Percentiles rank a stretch among this genome's conserved stretches.
Evolutionary conservation across 108 stramenopile species (phyloP).

Genomic region (Discostella stelligeroides): DNA sequence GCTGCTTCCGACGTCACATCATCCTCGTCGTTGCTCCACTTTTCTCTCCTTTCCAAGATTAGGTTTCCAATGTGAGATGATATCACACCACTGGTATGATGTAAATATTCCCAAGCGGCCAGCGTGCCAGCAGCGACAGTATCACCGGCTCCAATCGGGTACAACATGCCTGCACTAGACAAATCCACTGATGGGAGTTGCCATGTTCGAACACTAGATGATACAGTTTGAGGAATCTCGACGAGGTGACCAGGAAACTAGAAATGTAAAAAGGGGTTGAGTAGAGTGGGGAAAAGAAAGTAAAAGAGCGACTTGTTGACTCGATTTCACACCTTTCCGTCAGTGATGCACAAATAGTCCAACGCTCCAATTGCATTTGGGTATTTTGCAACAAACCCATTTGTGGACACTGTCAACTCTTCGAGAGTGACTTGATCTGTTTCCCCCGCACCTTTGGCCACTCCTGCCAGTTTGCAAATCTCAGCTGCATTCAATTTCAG

Average conservation of each 20-base stretch:
- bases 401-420: conserved; percentile 52
- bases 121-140: conserved; percentile 83
- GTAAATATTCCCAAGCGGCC: conserved; percentile 73
- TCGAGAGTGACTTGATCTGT: conserved; percentile 45
- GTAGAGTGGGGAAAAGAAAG: not conserved
- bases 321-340: conserved; percentile 24
- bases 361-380: conserved; percentile 48
- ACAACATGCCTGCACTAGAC: conserved; percentile 46
- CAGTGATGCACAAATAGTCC: conserved; percentile 51
- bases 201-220: conserved; percentile 40
- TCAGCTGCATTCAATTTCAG: conserved; percentile 85
- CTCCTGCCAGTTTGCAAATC: conserved; percentile 65
- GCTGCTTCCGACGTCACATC: not conserved
- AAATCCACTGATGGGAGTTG: conserved; percentile 52
- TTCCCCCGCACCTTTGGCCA: conserved; percentile 45
- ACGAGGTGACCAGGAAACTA: conserved; percentile 69
- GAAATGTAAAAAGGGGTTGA: not conserved
- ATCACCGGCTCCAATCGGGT: conserved; percentile 89
- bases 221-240: conserved; percentile 19
- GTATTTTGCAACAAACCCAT: conserved; percentile 51
- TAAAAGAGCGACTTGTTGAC: not conserved
- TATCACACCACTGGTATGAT: conserved; percentile 17
- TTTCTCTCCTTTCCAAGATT: conserved; percentile 5
- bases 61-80: conserved; percentile 1
- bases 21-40: conserved; percentile 17